Conservation (phyloP, 495 filamentous ascomycete genomes). For the Trichoderma asperelloides region DNA sequence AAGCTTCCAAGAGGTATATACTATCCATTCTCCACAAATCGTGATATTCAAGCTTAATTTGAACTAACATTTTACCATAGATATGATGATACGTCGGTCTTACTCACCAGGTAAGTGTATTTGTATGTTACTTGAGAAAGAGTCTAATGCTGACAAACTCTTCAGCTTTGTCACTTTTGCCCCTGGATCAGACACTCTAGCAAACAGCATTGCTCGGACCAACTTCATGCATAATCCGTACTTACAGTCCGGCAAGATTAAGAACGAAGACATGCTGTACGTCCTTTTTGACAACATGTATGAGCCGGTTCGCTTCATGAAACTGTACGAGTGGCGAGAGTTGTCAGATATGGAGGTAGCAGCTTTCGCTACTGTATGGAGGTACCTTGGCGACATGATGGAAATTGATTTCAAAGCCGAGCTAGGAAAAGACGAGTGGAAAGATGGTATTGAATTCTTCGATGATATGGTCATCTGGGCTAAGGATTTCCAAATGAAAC, state of each 20-base stretch:
- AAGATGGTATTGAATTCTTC: slow-evolving; percentile 55
- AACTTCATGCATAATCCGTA: slow-evolving; percentile 59
- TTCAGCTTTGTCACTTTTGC: slow-evolving; percentile 14
- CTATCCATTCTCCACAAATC: not conserved
- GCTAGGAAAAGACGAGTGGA: slow-evolving; percentile 34
- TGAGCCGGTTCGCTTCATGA: slow-evolving; percentile 50
- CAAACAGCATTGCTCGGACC: slow-evolving; percentile 50
- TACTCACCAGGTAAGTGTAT: slow-evolving; percentile 46
- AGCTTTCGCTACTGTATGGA: slow-evolving; percentile 58
- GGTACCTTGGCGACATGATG: slow-evolving; percentile 53
- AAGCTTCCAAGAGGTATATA: slow-evolving; percentile 43
- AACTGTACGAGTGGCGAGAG: slow-evolving; percentile 53
- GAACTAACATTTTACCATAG: slow-evolving; percentile 11
- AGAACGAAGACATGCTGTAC: slow-evolving; percentile 58
- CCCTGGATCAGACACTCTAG: slow-evolving; percentile 40
- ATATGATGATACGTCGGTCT: slow-evolving; percentile 52
- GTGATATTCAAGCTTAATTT: not conserved
- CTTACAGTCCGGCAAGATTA: slow-evolving; percentile 48
- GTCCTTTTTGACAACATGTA: slow-evolving; percentile 54
- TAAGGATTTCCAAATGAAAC: slow-evolving; percentile 43
- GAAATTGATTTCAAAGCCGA: slow-evolving; percentile 41
- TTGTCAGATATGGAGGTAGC: slow-evolving; percentile 56
- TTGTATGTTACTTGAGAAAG: slow-evolving; percentile 1
- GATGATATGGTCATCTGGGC: slow-evolving; percentile 55
- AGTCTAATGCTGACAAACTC: slow-evolving; percentile 14